These are phyloP conservation scores for Excoecaria cochinchinensis DNA, from an alignment of 345 rosid species.

Conservation along the genomic window DNA sequence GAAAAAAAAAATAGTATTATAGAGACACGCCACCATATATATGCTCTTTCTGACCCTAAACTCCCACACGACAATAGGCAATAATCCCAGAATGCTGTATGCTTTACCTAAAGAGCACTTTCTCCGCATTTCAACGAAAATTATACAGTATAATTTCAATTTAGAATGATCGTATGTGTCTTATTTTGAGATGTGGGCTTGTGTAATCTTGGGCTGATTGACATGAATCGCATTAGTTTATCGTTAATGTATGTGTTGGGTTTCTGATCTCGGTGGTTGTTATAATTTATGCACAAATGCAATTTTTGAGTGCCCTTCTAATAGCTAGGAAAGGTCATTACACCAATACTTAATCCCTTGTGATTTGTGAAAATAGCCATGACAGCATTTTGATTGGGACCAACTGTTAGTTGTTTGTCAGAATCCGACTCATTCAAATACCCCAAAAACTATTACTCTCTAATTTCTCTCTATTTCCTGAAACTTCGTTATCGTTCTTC, in stretches of 20 bases:
- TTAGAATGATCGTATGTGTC: not conserved
- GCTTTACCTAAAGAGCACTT: not conserved
- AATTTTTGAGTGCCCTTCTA: no score
- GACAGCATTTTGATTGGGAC: not conserved
- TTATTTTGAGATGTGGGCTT: not conserved
- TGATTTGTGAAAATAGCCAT: not conserved
- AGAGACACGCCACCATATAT: no score
- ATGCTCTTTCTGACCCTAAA: no score
- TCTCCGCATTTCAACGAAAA: not conserved
- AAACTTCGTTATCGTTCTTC: not conserved
- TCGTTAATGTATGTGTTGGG: no score
- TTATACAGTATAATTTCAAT: not conserved
- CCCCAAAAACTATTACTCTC: no score
- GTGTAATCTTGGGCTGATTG: not conserved
- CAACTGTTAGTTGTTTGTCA: not conserved
- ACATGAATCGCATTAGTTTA: not conserved
- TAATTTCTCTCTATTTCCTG: not conserved
- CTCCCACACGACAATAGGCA: no score
- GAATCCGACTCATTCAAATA: not conserved
- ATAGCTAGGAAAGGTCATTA: not conserved
- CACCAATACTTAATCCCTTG: not conserved
- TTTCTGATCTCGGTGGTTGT: no score
- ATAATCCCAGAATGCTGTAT: not conserved
- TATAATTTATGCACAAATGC: no score
- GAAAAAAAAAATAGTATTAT: no score